Base-by-base conservation (phyloP, 2,329 filamentous ascomycete genomes). In the Colletotrichum somersetense region DNA sequence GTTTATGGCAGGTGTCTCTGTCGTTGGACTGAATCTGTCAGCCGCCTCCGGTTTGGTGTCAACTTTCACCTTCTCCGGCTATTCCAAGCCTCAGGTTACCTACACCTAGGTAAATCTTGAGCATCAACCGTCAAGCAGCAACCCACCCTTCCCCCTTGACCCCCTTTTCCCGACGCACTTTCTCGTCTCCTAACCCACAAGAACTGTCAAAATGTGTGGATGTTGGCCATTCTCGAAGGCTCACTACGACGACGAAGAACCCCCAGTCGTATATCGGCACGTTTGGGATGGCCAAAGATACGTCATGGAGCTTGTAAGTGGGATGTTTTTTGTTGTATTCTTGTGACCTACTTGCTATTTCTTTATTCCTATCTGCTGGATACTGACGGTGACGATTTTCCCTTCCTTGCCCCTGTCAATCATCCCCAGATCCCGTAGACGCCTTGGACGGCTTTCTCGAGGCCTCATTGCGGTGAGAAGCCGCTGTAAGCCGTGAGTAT, bases 171-270 rank as follows among this genome's bases (percentile, higher is more conserved):
- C 38, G 5, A 20, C 10, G 7, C 26, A 23, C 16, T 38, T 18
- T 12, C 20, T n/a, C 71, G 53, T 46, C 14, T 23, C 5, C 12
- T n/a, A n/a, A 14, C 50, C 5, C 52, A 10, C 18, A 26, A 26
- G 55, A 67, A 8, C 6, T 35, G 42, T 20, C 76, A 79, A 61
- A 8, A 89, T 89, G 87, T 89, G 87, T 75, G 80, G 88, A 6
- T 88, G 85, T 76, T 88, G 87, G 78, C 83, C 86, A 0, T 85
- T 84, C 58, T 78, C 80, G 77, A 85, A 87, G 77, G 72, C 87
- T 78, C 81, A 85, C 77, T 77, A 84, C 72, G 85, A 88, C 72
- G 83, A 85, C 42, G 82, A 85, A 71, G 81, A 83, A 69, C 78
- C 81, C 6, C 69, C 69, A 20, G 63, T 66, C 18, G 50, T 63